Evolutionary conservation across 352 stramenopile species (phyloP), one percentile per base, ranked within the genome.

Genomic region (Halophytophthora polymorphica): DNA sequence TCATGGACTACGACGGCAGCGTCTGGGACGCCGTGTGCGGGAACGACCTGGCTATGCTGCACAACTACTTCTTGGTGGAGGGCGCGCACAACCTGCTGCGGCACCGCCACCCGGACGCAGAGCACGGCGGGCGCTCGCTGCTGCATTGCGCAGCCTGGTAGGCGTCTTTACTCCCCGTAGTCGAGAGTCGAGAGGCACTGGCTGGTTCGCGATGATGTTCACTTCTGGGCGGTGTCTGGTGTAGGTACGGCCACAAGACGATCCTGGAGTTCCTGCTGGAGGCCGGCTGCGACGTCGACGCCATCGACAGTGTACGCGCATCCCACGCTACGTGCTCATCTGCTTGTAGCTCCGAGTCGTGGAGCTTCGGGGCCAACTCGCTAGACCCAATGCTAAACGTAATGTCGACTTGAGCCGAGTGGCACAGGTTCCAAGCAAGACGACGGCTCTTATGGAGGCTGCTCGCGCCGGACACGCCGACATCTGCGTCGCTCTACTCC

Each of bases 101-200:
- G 37, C 53, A 62, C 7, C 71, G 81, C 31, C 69, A 72, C 11
- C 74, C 78, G 7, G 53, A 70, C 8, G 43, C 45, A 11, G 54
- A 66, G 1, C 74, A 92, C 35, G 77, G 71, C n/a, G 67, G 78
- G 0, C 73, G 78, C 4, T 81, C 78, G 11, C 38, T 90, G 25
- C 58, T 92, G 15, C 82, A 92, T 49, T 81, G 56, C 6, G 78
- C 82, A 2, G 71, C 73, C 4, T 92, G 75, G 79, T 88, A 61
- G 19, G 50, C 25, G 29, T 18, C 33, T 17, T 17, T 38, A 3
- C 6, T 38, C 6, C 13, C 33, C 29, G 12, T 6, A 14, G 33
- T 38, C 33, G 3, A 34, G 33, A 38, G 33, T 38, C 33, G 4
- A 10, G 11, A 6, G 11, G 6, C 3, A 17, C 6, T 14, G 15